Base-by-base conservation (phyloP, 176 grass and related monocot genomes). In the Oryza australiensis region DNA sequence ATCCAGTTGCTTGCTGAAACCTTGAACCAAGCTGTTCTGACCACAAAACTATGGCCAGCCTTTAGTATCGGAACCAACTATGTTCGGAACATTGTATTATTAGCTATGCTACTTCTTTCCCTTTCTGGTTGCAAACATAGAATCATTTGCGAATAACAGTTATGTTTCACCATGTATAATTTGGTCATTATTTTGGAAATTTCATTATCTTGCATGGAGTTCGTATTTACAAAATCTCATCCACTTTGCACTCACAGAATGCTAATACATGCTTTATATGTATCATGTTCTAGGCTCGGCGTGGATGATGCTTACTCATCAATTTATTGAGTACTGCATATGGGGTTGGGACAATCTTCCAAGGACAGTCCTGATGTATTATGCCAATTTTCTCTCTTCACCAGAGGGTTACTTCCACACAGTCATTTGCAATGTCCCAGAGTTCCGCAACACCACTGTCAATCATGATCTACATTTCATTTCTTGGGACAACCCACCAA, bases 321-420 rank as follows among this genome's bases (percentile, higher is more conserved):
- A 88, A 10, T 99, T 99, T 83, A 92, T 94, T 37, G 97, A 99
- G 64, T 99, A 90, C 42, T 94, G 85, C 74, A 86, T 99, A 83
- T 99, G 97, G 97, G 97, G 97, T 32, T 99, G 97, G 97, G 97
- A 99, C 80, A 99, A 96, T 80, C 91, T 99, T 68, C 97, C 97
- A 4, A 86, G 97, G 83, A 96, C 97, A 13, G 97, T 96, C 18
- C 70, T 99, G 23, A 99, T 99, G 97, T 99, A 99, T 71, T 99
- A 99, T 72, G 93, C 97, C 5, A 99, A 99, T 79, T 99, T 99
- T 35, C 88, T 99, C 45, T 95, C 93, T 55, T 99, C 96, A 0
- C 93, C 93, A 9, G 93, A 95, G 68, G 97, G 97, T 77, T 99
- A 99, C 85, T 99, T 99, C 65, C 93, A 99, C 82, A 99, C 97